Evolutionary conservation across 2,329 filamentous ascomycete genomes (phyloP), one percentile per base, ranked within the genome.

Genomic region (Fusarium hainanense): DNA sequence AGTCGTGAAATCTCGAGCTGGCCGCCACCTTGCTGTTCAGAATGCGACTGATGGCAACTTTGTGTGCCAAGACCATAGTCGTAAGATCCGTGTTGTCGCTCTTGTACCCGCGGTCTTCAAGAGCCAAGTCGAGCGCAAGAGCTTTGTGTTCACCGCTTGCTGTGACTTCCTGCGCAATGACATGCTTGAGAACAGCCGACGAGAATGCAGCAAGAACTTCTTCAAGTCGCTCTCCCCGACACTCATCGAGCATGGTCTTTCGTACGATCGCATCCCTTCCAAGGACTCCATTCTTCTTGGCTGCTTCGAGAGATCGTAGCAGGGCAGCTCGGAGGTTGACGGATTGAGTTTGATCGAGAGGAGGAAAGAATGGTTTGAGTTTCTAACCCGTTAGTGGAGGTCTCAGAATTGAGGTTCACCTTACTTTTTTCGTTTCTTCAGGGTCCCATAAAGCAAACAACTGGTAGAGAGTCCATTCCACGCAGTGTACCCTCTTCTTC

Each of bases 211-310:
- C 89, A 28, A 98, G 85, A 2, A 97, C 82, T 76, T 99, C 96
- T 77, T 94, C 94, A 57, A 98, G 88, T 68, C 93, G 90, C 57
- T 97, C 94, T 8, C 95, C 95, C 71, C 92, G 94, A 81, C 96
- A 99, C 74, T 99, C 95, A 77, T 99, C 96, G 54, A 99, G 84
- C 93, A 98, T 97, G 0, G 93, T 97, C 82, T 97, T 98, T 54
- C 96, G 89, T 32, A 98, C 82, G 1, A 97, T 87, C 0, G 88
- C 87, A 75, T 97, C 94, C 51, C 93, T 87, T 5, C 93, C 93
- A 11, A 98, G 84, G 1, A 91, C 84, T 30, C 94, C 94, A 81
- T 89, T 93, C 82, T 97, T 97, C 83, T 98, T 98, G 63, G 93
- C 84, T 54, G 93, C 90, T 68, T 95, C 92, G 56, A 99, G 88